phyloP scores from a whole-genome alignment of 371 early-diverging fungal species.

The Lichtheimia hyalospora region DNA sequence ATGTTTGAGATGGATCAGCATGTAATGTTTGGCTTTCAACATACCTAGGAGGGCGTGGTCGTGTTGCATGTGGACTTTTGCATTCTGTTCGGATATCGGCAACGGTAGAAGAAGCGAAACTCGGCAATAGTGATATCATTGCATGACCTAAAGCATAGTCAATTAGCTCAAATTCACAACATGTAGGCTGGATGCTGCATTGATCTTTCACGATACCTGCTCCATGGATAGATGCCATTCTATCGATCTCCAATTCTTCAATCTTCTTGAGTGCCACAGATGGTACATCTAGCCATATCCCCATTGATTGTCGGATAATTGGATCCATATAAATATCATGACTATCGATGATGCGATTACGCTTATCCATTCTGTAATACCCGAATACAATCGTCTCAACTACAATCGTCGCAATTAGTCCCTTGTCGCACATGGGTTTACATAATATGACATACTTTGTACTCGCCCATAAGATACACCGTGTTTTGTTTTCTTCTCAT shows the following conservation, averaged over 20 bases:
- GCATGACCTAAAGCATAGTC: conserved; percentile 27
- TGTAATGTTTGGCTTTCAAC: neutral
- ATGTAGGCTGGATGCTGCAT: no score
- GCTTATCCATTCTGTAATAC: conserved; percentile 51
- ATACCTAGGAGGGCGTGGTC: conserved; percentile 36
- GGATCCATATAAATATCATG: conserved; percentile 54
- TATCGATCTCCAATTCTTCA: conserved; percentile 27
- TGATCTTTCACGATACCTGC: conserved; percentile 26
- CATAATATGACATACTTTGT: conserved; percentile 20
- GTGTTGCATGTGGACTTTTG: conserved; percentile 46
- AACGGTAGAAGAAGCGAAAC: conserved; percentile 20
- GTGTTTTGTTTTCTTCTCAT: neutral
- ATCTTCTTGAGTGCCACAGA: conserved; percentile 17
- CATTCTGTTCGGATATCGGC: conserved; percentile 43
- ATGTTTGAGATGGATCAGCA: neutral
- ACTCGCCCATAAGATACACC: conserved; percentile 33
- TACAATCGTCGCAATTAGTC: conserved; percentile 8
- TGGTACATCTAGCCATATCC: conserved; percentile 49
- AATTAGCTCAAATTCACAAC: neutral
- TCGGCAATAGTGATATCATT: conserved; percentile 36
- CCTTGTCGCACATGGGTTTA: neutral
- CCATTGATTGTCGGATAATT: conserved; percentile 31
- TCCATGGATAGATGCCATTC: conserved; percentile 48
- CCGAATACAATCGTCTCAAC: conserved; percentile 58
- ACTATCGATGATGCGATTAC: conserved; percentile 40